phyloP scores from a whole-genome alignment of 345 rosid genomes.

The Gossypium stocksii region DNA sequence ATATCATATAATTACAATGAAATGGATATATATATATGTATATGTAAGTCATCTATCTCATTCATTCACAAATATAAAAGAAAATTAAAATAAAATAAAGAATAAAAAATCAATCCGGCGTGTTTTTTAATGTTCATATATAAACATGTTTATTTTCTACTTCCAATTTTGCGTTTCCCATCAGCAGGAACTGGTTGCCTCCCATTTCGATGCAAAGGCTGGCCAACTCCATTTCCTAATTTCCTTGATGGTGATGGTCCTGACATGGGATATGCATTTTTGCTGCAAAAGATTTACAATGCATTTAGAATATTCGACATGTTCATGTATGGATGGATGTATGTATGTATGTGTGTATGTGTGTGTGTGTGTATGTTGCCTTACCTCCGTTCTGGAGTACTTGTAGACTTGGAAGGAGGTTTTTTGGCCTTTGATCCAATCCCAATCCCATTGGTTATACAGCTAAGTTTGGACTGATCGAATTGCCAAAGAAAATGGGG shows the following conservation, averaged over 20 bases:
- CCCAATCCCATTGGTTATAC: slow-evolving; percentile 41
- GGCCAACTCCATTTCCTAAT: slow-evolving; percentile 41
- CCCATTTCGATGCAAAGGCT: slow-evolving; percentile 36
- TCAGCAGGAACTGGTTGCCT: slow-evolving; percentile 52
- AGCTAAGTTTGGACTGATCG: slow-evolving; percentile 59
- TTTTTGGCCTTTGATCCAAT: slow-evolving; percentile 48
- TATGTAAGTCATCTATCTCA: slow-evolving; percentile 19
- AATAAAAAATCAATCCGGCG: slow-evolving; percentile 30
- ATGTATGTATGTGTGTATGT: not conserved
- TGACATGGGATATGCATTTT: slow-evolving; percentile 37
- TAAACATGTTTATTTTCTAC: slow-evolving; percentile 46
- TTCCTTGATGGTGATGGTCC: slow-evolving; percentile 76
- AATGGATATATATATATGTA: not conserved
- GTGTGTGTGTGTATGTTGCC: not conserved
- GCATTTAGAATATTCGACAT: not conserved
- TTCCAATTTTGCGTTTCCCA: slow-evolving; percentile 57
- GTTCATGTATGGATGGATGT: not conserved
- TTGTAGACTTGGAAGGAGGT: slow-evolving; percentile 50
- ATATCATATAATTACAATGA: slow-evolving; percentile 28
- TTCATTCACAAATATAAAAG: not conserved
- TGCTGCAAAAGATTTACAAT: slow-evolving; percentile 28
- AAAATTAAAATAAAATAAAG: slow-evolving; percentile 22
- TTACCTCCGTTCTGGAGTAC: slow-evolving; percentile 48
- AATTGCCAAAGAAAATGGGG: slow-evolving; percentile 87
- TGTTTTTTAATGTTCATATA: slow-evolving; percentile 16